Evolutionary conservation across 495 filamentous ascomycete genomes (phyloP).

Genomic region (Tuber borchii): DNA sequence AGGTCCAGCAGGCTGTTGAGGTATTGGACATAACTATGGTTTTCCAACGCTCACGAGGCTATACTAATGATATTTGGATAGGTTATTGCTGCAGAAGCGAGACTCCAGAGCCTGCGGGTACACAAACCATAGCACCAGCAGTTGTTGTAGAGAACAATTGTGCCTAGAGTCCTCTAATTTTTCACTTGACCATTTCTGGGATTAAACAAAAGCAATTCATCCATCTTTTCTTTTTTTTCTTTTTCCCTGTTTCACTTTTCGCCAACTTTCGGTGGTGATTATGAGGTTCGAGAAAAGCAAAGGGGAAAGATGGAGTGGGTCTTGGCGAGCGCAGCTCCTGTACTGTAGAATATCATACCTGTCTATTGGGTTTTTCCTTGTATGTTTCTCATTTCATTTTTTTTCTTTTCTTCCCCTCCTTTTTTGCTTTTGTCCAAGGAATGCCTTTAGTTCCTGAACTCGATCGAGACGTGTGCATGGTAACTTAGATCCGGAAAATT

Average conservation of each 20-base stretch:
- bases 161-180: slow-evolving; percentile 28
- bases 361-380: neutral
- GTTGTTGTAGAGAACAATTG: slow-evolving; percentile 19
- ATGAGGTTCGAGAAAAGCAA: neutral
- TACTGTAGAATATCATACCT: slow-evolving; percentile 31
- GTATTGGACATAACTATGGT: slow-evolving; percentile 51
- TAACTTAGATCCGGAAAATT: neutral
- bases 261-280: neutral
- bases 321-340: neutral
- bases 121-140: slow-evolving; percentile 43
- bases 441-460: neutral
- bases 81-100: slow-evolving; percentile 47
- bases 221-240: neutral
- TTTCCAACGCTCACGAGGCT: slow-evolving; percentile 5
- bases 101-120: slow-evolving; percentile 55
- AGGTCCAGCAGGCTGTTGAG: slow-evolving; percentile 92
- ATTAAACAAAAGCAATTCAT: slow-evolving; percentile 27
- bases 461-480: neutral
- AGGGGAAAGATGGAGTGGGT: neutral
- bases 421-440: neutral
- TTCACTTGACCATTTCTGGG: slow-evolving; percentile 15
- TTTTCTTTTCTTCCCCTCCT: neutral
- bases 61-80: slow-evolving; percentile 22
- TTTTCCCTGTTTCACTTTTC: neutral
- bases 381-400: neutral